Evolutionary conservation across 2,329 filamentous ascomycete species (phyloP), one percentile per base, ranked within the genome.

Genomic region (Leptosphaerulina australis): DNA sequence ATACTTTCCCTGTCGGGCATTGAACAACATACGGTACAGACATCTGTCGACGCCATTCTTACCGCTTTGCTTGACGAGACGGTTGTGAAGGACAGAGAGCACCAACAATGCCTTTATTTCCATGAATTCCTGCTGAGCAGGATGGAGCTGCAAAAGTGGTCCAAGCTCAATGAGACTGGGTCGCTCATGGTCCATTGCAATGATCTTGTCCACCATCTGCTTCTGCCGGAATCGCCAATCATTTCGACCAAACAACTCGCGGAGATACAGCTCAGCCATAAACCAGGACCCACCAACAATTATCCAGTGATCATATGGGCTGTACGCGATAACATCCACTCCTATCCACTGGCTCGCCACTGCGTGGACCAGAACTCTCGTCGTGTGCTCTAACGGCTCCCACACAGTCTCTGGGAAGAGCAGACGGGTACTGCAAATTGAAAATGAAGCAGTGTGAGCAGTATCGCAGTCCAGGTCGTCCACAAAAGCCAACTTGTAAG

Each of bases 271-370:
- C 62, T 97, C 93, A 1, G 93, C 91, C 82, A 99, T 96, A 77
- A 91, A 99, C 77, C 93, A 92, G 0, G 93, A 89, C 36, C 95
- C 88, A 11, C 93, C 95, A 44, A 94, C 83, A 10, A 93, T 87
- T 15, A 95, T 85, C 94, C 94, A 99, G 44, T 86, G 84, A 71
- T 99, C 94, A 41, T 82, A 81, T 14, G 86, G 84, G 30, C 88
- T 85, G 66, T 91, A 90, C 0, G 94, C 88, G 37, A 96, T 87
- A 59, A 99, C 89, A 67, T 92, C 92, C 56, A 99, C 88, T 12
- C 94, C 94, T 58, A 94, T 90, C 88, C 93, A 99, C 70, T 99
- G 94, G 51, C 86, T 90, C 9, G 94, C 90, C 37, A 97, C 79
- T 1, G 91, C 87, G 68, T 94, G 88, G 7, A 95, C 87, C 15